Percentiles rank a stretch among this genome's conserved stretches.
Evolutionary conservation across 2,329 filamentous ascomycete genomes (phyloP).

Genomic region (Diaporthe nobilis): DNA sequence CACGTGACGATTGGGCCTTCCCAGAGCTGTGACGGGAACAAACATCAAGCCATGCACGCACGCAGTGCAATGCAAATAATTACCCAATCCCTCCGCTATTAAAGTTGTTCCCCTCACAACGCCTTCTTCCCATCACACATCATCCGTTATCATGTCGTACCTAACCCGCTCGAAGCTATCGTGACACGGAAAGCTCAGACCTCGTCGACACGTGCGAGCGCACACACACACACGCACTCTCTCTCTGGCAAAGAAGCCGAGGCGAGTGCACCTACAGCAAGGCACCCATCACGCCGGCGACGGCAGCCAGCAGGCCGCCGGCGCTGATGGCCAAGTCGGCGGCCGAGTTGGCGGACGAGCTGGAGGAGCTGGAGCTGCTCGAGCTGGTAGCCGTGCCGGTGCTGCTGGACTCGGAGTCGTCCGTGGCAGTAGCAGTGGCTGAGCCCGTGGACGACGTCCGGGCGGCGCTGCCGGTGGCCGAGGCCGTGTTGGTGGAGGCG

Average conservation of each 20-base stretch:
- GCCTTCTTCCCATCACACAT: neutral
- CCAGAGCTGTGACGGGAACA: slow-evolving; percentile 9
- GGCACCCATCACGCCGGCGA: slow-evolving; percentile 51
- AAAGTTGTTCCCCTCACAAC: slow-evolving; percentile 12
- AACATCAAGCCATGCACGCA: slow-evolving; percentile 7
- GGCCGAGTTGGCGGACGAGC: slow-evolving; percentile 37
- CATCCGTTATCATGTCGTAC: slow-evolving; percentile 23
- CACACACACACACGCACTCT: too few relatives aligned
- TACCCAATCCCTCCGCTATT: slow-evolving; percentile 9
- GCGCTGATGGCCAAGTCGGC: slow-evolving; percentile 46
- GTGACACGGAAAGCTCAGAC: neutral
- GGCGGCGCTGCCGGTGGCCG: slow-evolving; percentile 44
- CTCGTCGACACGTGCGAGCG: neutral
- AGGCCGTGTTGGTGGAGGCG: slow-evolving; percentile 46
- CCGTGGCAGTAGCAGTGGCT: slow-evolving; percentile 32
- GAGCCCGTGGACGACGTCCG: slow-evolving; percentile 43
- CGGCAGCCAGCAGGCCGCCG: slow-evolving; percentile 49
- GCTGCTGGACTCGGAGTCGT: slow-evolving; percentile 21
- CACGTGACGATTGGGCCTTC: neutral
- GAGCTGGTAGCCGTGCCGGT: slow-evolving; percentile 37
- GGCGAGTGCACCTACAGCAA: slow-evolving; percentile 47
- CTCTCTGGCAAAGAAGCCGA: too few relatives aligned
- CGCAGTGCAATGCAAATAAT: slow-evolving; percentile 15
- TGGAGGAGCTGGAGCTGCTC: slow-evolving; percentile 20
- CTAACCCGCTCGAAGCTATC: neutral